Evolutionary conservation across 208 protist genomes (phyloP).

Genomic region (Vickermania ingenoplastis): DNA sequence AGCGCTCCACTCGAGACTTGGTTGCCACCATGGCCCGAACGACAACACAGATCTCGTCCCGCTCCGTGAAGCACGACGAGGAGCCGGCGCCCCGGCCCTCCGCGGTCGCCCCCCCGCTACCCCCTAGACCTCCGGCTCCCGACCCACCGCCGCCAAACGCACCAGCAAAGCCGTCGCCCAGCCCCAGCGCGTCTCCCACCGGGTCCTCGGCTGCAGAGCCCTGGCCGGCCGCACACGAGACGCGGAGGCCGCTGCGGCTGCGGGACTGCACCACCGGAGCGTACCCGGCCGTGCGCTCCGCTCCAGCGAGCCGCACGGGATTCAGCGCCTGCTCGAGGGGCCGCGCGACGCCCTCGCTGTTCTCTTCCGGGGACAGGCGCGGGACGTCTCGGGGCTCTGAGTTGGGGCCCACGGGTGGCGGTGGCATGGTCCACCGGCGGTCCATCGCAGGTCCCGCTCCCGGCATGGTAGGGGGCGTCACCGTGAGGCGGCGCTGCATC

Average conservation of each 20-base stretch:
- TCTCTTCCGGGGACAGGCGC: no score
- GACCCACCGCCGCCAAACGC: background rate
- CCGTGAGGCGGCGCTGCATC: background rate
- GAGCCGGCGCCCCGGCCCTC: conserved; percentile 6
- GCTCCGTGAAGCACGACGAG: conserved; percentile 12
- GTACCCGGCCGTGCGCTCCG: background rate
- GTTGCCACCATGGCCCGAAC: conserved; percentile 64
- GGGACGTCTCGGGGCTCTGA: background rate
- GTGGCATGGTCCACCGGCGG: background rate
- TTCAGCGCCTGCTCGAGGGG: background rate
- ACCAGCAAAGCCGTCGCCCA: background rate
- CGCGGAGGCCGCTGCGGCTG: background rate
- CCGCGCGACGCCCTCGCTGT: background rate
- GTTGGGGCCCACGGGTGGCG: background rate
- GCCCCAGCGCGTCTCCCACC: background rate
- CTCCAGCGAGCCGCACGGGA: background rate
- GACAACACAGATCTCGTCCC: conserved; percentile 56
- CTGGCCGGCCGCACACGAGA: background rate
- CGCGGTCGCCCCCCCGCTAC: conserved; percentile 3
- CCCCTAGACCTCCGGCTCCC: background rate
- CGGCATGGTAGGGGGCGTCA: background rate
- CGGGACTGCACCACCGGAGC: background rate
- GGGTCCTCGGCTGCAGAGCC: background rate
- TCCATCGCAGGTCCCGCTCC: no score
- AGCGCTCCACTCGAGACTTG: conserved; percentile 58